A percentile compares a stretch with the other conserved stretches of the same genome.
phyloP scores from a whole-genome alignment of 1,284 basidiomycete genomes.

The Sphaerobolus stellatus region DNA sequence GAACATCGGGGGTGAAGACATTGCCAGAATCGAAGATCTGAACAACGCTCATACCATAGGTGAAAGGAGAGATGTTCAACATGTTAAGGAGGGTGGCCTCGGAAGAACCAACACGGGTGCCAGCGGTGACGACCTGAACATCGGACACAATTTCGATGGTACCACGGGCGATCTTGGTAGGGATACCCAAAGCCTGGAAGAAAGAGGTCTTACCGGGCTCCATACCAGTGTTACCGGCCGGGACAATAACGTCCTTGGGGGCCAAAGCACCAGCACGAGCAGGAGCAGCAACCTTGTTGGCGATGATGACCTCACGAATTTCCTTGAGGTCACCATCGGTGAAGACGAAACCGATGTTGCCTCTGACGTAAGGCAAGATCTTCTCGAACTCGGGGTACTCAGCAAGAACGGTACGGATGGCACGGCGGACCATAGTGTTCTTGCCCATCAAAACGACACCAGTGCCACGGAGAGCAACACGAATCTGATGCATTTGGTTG shows the following conservation, averaged over 20 bases:
- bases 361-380: slow-evolving; percentile 92
- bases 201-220: slow-evolving; percentile 99
- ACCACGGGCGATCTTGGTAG: slow-evolving; percentile 99
- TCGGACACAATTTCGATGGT: slow-evolving; percentile 99
- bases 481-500: slow-evolving; percentile 99
- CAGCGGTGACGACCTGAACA: slow-evolving; percentile 91
- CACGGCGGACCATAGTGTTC: slow-evolving; percentile 99
- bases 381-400: slow-evolving; percentile 96
- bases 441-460: slow-evolving; percentile 99
- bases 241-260: slow-evolving; percentile 89
- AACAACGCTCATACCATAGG: slow-evolving; percentile 96
- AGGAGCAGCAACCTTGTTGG: slow-evolving; percentile 98
- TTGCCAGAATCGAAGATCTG: slow-evolving; percentile 94
- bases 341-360: slow-evolving; percentile 99
- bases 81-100: slow-evolving; percentile 99
- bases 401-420: slow-evolving; percentile 85
- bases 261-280: slow-evolving; percentile 98
- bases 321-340: slow-evolving; percentile 93
- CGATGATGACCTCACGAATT: slow-evolving; percentile 85
- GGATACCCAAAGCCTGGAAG: slow-evolving; percentile 99
- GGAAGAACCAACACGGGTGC: slow-evolving; percentile 93
- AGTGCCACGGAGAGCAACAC: slow-evolving; percentile 93
- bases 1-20: slow-evolving; percentile 86
- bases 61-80: slow-evolving; percentile 98
- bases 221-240: slow-evolving; percentile 99